Base-by-base conservation (phyloP, 78 protist species). In the Dictyostelium intermedium region DNA sequence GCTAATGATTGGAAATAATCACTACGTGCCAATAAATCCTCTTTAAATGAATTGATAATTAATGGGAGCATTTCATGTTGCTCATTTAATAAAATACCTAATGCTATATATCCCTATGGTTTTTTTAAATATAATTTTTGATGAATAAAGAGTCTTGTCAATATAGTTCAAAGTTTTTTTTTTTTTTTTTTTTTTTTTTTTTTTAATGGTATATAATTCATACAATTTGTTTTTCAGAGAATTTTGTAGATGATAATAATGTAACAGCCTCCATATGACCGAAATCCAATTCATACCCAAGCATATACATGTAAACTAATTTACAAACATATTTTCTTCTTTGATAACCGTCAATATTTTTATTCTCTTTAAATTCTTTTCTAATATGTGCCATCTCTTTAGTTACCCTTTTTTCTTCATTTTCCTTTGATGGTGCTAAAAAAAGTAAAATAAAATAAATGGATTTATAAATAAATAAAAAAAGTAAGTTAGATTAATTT, bases 201-300 rank as follows among this genome's bases (percentile, higher is more conserved):
- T n/a, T n/a, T n/a, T n/a, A n/a, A n/a, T n/a, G n/a, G n/a, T n/a
- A n/a, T n/a, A n/a, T n/a, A n/a, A n/a, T n/a, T n/a, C n/a, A n/a
- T 47, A 98, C 99, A 39, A 98, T 96, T 61, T 89, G 95, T 96
- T 99, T 99, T 84, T 99, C 99, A 3, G 98, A 72, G 91, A 95
- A 99, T 56, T 91, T 93, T 30, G 23, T 34, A 1, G 96, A 35
- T 1, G 98, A 61, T 23, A 99, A 20, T 32, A 99, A 98, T n/a
- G 97, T 72, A 23, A 99, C 96, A 30, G 99, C 99, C 66, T 99
- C 99, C 97, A 99, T 97, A 91, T 99, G 99, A 4, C 99, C 99
- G 84, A 99, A 99, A 83, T 99, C 99, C 27, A 99, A 78, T 23
- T 98, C 98, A 91, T 98, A 98, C 8, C 99, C 99, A 43, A 98